Evolutionary conservation across 148 eudicot genomes (phyloP).

Genomic region (Vaccinium vitisidaea): DNA sequence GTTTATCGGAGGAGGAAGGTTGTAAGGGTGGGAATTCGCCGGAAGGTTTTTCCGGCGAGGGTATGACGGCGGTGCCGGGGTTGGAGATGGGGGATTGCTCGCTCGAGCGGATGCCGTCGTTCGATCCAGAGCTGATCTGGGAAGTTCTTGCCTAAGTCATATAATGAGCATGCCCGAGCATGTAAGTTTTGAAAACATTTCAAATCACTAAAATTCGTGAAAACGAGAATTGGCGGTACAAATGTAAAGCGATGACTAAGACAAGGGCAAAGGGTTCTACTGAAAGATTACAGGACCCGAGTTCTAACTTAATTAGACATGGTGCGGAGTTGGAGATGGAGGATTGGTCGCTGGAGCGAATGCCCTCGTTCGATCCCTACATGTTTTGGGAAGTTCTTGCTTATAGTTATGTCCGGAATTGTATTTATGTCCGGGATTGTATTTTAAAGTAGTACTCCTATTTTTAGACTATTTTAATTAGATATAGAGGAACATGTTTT

Average conservation of each 20-base stretch:
- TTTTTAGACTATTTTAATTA: background rate
- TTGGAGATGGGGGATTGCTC: slow-evolving; percentile 47
- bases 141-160: slow-evolving; percentile 62
- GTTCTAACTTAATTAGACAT: background rate
- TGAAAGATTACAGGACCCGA: background rate
- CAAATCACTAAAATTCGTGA: background rate
- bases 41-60: slow-evolving; percentile 36
- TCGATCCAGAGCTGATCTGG: slow-evolving; percentile 88
- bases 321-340: slow-evolving; percentile 37
- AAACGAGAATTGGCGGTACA: background rate
- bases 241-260: background rate
- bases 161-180: background rate
- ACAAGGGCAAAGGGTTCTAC: background rate
- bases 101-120: slow-evolving; percentile 73
- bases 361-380: slow-evolving; percentile 79
- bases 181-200: background rate
- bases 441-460: background rate
- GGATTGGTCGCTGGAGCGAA: slow-evolving; percentile 52
- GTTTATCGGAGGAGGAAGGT: slow-evolving; percentile 46
- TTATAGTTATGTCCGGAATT: slow-evolving; percentile 1
- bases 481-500: background rate
- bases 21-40: slow-evolving; percentile 44
- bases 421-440: background rate
- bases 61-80: slow-evolving; percentile 23
- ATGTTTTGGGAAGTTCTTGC: slow-evolving; percentile 86